Conservation (phyloP, 176 grass and related monocot species). For the Triticum turgidum region DNA sequence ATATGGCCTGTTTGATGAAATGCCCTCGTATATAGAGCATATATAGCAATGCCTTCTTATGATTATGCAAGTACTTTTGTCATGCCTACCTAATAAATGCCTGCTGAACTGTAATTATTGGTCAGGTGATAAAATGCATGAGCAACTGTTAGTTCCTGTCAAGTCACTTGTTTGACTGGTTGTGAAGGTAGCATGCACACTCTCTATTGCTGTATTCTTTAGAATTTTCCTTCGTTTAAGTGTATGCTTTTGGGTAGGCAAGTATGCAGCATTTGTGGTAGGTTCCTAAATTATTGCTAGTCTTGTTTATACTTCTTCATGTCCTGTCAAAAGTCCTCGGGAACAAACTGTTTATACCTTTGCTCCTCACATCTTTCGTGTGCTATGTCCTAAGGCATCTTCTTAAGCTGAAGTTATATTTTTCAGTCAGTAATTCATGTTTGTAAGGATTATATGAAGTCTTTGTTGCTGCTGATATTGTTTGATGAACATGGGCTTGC, state of each 20-base stretch:
- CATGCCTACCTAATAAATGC: background rate
- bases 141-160: conserved; percentile 11
- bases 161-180: conserved; percentile 1
- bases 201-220: conserved; percentile 1
- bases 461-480: background rate
- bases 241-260: background rate
- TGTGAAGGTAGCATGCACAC: background rate
- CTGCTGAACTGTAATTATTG: background rate
- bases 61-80: background rate
- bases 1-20: conserved; percentile 13
- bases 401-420: background rate
- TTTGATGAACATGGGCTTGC: conserved; percentile 1
- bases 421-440: background rate
- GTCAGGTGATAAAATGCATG: conserved; percentile 21
- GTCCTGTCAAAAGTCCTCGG: background rate
- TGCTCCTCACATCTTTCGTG: background rate
- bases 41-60: background rate
- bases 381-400: background rate
- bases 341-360: background rate
- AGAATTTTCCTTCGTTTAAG: background rate
- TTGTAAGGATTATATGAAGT: background rate
- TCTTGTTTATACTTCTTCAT: background rate
- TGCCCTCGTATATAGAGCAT: background rate
- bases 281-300: background rate
- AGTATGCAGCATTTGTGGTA: background rate